Evolutionary conservation across 306 rosid species (phyloP), one percentile per base, ranked within the genome.

Genomic region (Abrus precatorius): DNA sequence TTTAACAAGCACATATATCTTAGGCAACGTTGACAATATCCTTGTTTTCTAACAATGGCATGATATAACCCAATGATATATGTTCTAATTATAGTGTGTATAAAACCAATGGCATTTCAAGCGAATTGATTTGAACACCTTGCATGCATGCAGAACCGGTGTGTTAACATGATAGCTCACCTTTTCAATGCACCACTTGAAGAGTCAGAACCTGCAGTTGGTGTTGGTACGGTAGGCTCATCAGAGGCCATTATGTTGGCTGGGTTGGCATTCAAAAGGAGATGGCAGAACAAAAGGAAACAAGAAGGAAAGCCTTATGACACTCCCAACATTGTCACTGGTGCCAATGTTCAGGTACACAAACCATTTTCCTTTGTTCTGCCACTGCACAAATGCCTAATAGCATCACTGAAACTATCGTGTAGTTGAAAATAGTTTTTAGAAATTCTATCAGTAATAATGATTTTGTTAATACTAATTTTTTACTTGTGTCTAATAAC

Each of bases 211-310:
- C 5, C 93, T 1, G 98, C 98, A 1, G 89, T 92, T 41, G 97
- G 98, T 29, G 97, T 92, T 1, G 98, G 98, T 9, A 94, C 98
- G 0, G 97, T 94, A 78, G 98, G 98, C 20, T 92, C 98, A 4
- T 94, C 98, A 1, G 98, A 94, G 80, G 98, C 98, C 74, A 92
- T 94, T 44, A 94, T 94, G 97, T 88, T 94, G 91, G 98, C 97
- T 20, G 98, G 97, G 3, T 87, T 91, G 81, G 98, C 97, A 8
- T 94, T 94, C 94, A 94, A 94, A 85, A 91, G 98, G 34, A 94
- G 54, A 47, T 94, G 98, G 98, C 97, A 94, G 72, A 94, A 94
- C 87, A 84, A 52, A 79, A 88, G 81, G 77, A 92, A 77, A 78
- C 68, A 76, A 1, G 86, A 76, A 66, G 97, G 97, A 8, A 85